These are phyloP conservation scores for Codiaeum variegatum DNA, from an alignment of 441 rosid species.

Conservation along the genomic window DNA sequence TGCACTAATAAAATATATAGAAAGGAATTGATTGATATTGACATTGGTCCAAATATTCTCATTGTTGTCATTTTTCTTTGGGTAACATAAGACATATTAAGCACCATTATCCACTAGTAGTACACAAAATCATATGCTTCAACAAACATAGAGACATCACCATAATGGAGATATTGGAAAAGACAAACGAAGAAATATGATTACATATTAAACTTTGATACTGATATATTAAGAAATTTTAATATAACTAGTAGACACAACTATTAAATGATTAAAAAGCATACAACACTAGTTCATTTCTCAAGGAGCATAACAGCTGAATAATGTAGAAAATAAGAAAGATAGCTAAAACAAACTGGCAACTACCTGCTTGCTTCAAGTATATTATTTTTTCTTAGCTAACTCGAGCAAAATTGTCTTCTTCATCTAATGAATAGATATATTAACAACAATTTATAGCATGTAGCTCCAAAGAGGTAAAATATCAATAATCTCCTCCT, in stretches of 20 bases:
- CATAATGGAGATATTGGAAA: background rate
- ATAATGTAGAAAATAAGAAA: background rate
- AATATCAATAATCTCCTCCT: background rate
- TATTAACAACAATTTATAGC: background rate
- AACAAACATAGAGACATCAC: background rate
- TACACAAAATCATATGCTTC: background rate
- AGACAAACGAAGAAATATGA: background rate
- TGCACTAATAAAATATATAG: background rate
- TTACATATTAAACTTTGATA: background rate
- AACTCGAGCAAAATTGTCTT: constrained; percentile 3
- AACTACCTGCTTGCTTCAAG: background rate
- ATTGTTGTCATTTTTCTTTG: background rate
- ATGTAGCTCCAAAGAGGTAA: background rate
- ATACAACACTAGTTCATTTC: background rate
- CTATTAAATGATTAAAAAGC: background rate
- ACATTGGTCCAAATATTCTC: background rate
- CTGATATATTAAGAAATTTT: background rate
- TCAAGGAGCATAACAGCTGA: background rate
- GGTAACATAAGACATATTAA: background rate
- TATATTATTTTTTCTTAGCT: background rate
- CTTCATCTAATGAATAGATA: background rate
- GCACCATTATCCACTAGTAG: background rate
- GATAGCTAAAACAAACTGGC: background rate
- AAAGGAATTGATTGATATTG: background rate
- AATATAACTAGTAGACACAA: background rate